Conservation (phyloP, 768 basidiomycete genomes). For the Inosperma sp. region DNA sequence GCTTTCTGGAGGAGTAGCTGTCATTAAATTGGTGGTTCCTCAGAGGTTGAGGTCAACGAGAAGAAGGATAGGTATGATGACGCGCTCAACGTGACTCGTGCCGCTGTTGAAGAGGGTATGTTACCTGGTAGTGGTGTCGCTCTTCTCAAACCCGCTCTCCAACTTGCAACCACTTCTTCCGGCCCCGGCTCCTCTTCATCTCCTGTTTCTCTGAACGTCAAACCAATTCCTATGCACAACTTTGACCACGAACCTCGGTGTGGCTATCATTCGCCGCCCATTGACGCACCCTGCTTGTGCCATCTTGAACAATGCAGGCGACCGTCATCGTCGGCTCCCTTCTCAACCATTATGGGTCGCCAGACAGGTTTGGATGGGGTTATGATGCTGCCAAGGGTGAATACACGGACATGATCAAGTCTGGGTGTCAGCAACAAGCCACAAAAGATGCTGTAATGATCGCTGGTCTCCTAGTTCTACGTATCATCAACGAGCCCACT, state of each 20-base stretch:
- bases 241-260: slow-evolving; percentile 97
- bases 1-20: slow-evolving; percentile 92
- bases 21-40: slow-evolving; percentile 93
- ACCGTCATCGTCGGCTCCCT: slow-evolving; percentile 90
- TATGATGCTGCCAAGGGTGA: slow-evolving; percentile 91
- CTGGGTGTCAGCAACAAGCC: too few relatives aligned
- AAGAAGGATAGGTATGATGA: slow-evolving; percentile 99
- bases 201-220: slow-evolving; percentile 51
- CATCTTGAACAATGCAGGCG: too few relatives aligned
- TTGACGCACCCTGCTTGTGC: slow-evolving; percentile 78
- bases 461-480: too few relatives aligned
- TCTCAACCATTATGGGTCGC: slow-evolving; percentile 57
- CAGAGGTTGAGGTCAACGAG: slow-evolving; percentile 95
- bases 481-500: too few relatives aligned
- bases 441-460: too few relatives aligned
- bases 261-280: slow-evolving; percentile 85
- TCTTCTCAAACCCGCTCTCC: slow-evolving; percentile 78
- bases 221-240: slow-evolving; percentile 75
- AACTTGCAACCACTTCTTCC: too few relatives aligned
- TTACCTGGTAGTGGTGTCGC: slow-evolving; percentile 98
- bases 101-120: too few relatives aligned
- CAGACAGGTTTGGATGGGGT: slow-evolving; percentile 80
- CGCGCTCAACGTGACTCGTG: slow-evolving; percentile 94
- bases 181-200: slow-evolving; percentile 45
- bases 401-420: too few relatives aligned